These are phyloP conservation scores for Nicotiana otophora DNA, from an alignment of 257 asterid species.

Conservation along the genomic window DNA sequence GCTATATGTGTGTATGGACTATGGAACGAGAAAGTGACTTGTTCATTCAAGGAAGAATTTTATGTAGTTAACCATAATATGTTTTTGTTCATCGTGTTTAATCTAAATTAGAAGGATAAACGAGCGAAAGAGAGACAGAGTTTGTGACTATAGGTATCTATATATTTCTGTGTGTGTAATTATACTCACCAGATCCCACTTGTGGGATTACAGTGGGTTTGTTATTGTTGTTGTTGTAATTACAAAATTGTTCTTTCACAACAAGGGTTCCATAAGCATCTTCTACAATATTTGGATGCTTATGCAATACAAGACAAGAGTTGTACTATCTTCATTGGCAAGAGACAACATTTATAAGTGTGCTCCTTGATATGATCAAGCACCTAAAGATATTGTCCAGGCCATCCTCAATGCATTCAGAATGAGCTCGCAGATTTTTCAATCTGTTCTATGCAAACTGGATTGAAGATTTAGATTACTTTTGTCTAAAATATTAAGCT, in stretches of 20 bases:
- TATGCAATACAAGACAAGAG: neutral
- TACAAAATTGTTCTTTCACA: neutral
- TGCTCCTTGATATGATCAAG: constrained; percentile 7
- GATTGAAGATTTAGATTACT: neutral
- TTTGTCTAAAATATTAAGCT: no score
- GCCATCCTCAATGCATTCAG: constrained; percentile 11
- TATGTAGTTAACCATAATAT: no score
- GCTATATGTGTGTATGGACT: no score
- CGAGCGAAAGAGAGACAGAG: neutral
- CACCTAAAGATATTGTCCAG: neutral
- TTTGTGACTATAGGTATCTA: neutral
- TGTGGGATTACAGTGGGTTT: no score
- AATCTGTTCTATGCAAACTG: neutral
- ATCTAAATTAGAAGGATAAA: neutral
- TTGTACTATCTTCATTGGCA: neutral
- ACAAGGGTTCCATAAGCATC: neutral
- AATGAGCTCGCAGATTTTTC: neutral
- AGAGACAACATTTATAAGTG: neutral
- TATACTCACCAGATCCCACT: no score
- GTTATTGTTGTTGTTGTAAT: neutral
- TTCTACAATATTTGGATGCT: neutral
- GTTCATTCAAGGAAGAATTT: no score
- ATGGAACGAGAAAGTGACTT: no score
- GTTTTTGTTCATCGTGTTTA: neutral
- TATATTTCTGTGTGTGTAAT: neutral